Evolutionary conservation across 441 rosid genomes (phyloP), one percentile per base, ranked within the genome.

Genomic region (Biscutella laevigata): DNA sequence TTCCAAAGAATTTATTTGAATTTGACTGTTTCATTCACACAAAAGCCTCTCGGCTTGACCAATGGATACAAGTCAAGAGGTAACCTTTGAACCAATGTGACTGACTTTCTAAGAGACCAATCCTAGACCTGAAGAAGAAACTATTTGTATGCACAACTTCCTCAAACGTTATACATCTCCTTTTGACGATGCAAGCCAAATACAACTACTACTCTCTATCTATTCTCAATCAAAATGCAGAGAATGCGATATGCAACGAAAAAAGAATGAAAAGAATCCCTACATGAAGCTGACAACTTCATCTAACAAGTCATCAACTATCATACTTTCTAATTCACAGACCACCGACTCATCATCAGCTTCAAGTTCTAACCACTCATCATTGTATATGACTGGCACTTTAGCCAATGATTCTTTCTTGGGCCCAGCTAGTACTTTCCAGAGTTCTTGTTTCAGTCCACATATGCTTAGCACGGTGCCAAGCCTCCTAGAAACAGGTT

Each of bases 261-360:
- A 57, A 44, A 66, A 27, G 19, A 66, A 66, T 52, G 27, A 25
- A 53, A 59, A 47, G 46, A 66, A 66, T 59, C 61, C 26, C 71
- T 66, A 66, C 52, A 53, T 60, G 57, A 53, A 38, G 56, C 84
- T 73, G 67, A 79, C 52, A 34, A 80, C 57, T 55, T 91, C 96
- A 50, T 39, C 68, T 33, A 74, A 74, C 42, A 91, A 71, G 51
- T 83, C 81, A 67, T 85, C 94, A 24, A 87, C 59, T 78, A 87
- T 72, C 57, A 66, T 71, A 67, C 69, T 59, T 71, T 75, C 91
- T 61, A 87, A 72, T 47, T 87, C 94, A 67, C 65, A 67, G 49
- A 76, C 74, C 27, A 85, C 73, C 25, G 26, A 47, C 69, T 76
- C 88, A 49, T 74, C 67, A 45, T 78, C 80, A 25, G 76, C 78